phyloP scores from a whole-genome alignment of 2,329 filamentous ascomycete species.

The Penicillium sp. region DNA sequence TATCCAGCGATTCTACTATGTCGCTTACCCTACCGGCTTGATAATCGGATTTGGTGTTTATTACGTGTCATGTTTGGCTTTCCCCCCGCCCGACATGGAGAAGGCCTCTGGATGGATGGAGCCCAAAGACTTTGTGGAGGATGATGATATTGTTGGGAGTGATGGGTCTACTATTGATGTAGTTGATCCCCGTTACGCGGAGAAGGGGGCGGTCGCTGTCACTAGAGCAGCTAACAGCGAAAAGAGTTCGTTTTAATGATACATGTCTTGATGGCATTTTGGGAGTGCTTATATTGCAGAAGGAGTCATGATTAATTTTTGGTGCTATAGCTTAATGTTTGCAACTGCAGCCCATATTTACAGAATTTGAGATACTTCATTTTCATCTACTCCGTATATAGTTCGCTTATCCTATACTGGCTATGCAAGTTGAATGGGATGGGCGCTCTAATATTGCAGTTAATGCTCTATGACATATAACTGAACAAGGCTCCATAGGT shows the following conservation, averaged over 20 bases:
- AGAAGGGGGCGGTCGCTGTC: neutral
- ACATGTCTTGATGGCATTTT: neutral
- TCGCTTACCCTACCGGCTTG: constrained; percentile 56
- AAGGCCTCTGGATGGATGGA: constrained; percentile 33
- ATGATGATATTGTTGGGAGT: constrained; percentile 6
- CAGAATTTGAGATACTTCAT: neutral
- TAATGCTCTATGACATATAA: neutral
- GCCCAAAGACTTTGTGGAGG: constrained; percentile 37
- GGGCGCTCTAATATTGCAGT: neutral
- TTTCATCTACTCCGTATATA: neutral
- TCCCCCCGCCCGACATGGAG: constrained; percentile 8
- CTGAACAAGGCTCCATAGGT: too few species aligned
- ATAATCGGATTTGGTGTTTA: constrained; percentile 20
- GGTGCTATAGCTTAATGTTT: neutral
- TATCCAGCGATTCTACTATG: constrained; percentile 51
- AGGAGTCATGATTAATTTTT: neutral
- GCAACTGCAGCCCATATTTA: neutral
- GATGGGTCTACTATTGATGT: neutral
- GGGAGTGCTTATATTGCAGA: neutral
- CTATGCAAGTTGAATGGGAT: too few species aligned
- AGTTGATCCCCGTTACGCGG: neutral
- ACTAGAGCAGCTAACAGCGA: neutral
- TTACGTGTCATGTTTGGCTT: constrained; percentile 9
- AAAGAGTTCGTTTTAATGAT: neutral
- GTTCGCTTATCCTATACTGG: neutral